phyloP scores from a whole-genome alignment of 768 basidiomycete genomes.

The Rhodotorula graminis region DNA sequence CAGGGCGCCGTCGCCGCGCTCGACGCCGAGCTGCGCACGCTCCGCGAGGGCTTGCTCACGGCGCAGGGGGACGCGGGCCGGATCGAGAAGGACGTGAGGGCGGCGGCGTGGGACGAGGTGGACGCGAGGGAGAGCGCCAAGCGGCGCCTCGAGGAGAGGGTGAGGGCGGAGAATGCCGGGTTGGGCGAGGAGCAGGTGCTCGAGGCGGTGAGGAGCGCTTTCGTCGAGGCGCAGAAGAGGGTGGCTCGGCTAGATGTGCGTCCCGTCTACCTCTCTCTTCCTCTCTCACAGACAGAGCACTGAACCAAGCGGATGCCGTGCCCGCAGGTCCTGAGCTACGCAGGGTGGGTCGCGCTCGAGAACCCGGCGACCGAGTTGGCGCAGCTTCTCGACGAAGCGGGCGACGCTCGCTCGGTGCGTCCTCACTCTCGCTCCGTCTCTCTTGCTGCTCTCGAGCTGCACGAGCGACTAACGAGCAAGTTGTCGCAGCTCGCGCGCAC shows the following conservation, averaged over 20 bases:
- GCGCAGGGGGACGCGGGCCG: not conserved
- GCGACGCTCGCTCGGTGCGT: not conserved
- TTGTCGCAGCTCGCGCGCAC: constrained; percentile 17
- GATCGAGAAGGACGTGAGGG: constrained; percentile 1
- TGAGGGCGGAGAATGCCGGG: constrained; percentile 20
- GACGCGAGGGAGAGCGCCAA: constrained; percentile 22
- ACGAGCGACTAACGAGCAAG: not conserved
- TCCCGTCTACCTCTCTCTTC: not conserved
- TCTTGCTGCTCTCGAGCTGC: not conserved
- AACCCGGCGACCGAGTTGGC: constrained; percentile 24
- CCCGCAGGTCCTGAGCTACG: constrained; percentile 10
- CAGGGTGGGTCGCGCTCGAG: constrained; percentile 19
- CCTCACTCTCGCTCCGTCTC: not conserved
- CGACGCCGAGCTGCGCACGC: not conserved
- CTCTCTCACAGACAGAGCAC: not conserved
- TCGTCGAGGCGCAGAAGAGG: constrained; percentile 7
- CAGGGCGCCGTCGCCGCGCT: constrained; percentile 1
- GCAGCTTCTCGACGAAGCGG: constrained; percentile 11
- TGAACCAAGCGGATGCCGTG: too few species aligned
- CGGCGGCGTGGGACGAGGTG: constrained; percentile 16
- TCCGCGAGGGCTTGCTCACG: constrained; percentile 1
- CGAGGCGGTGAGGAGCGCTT: constrained; percentile 6
- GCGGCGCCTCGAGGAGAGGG: constrained; percentile 20
- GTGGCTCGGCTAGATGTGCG: constrained; percentile 19
- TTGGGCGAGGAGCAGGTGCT: constrained; percentile 6